A percentile compares a stretch with the other conserved stretches of the same genome.
phyloP scores from a whole-genome alignment of 768 basidiomycete species.

The Podaxis sp. region DNA sequence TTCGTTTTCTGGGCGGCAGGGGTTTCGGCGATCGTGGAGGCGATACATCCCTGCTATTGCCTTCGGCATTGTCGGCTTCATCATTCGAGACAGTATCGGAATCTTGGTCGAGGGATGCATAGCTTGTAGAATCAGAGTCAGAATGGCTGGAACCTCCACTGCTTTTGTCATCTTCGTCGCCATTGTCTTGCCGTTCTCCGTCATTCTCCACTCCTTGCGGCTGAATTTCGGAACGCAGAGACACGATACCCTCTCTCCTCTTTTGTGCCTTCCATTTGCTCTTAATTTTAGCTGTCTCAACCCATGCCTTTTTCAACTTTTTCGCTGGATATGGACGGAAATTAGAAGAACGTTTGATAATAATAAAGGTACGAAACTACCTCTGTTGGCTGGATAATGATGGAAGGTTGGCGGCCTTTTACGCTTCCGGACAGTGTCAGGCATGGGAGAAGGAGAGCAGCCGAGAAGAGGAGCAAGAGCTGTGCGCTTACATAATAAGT shows the following conservation, averaged over 20 bases:
- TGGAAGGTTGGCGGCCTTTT: constrained; percentile 71
- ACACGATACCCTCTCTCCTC: constrained; percentile 37
- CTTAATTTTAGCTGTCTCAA: constrained; percentile 74
- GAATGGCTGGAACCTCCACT: constrained; percentile 11
- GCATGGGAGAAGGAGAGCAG: constrained; percentile 22
- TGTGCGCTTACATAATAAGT: constrained; percentile 25
- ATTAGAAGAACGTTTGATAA: neutral
- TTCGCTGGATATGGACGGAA: constrained; percentile 49
- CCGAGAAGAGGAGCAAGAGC: constrained; percentile 11
- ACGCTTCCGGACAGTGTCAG: constrained; percentile 32
- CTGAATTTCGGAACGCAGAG: constrained; percentile 19
- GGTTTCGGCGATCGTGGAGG: constrained; percentile 3
- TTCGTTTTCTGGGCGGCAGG: constrained; percentile 14
- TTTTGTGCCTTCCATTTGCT: constrained; percentile 77
- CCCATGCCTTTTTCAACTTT: constrained; percentile 79
- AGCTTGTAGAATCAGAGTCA: neutral
- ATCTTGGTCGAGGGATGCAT: neutral
- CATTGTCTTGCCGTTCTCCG: constrained; percentile 15
- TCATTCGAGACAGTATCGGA: neutral
- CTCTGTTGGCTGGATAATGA: constrained; percentile 62
- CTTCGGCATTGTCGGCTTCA: neutral
- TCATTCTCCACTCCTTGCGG: constrained; percentile 18
- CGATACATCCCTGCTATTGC: neutral
- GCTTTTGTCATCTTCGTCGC: constrained; percentile 19
- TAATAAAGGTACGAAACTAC: constrained; percentile 30